Percentiles rank a stretch among this genome's conserved stretches.
phyloP scores from a whole-genome alignment of 192 early-diverging fungal genomes.

The Spizellomyces punctatus region DNA sequence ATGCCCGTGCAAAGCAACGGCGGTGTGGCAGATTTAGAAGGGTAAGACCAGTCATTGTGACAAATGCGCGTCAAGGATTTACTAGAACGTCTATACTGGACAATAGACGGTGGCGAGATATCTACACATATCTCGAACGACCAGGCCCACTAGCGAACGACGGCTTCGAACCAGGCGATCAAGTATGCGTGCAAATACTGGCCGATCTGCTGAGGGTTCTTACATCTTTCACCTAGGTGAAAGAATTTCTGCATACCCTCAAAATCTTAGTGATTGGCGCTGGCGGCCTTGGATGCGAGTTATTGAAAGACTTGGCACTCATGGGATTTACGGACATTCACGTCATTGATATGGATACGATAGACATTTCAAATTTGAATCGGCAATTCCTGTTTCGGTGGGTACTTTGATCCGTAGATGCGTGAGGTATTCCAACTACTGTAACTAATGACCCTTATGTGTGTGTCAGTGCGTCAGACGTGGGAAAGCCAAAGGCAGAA shows the following conservation, averaged over 20 bases:
- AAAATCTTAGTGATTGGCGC: conserved; percentile 59
- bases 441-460: background rate
- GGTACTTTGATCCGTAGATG: background rate
- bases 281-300: conserved; percentile 97
- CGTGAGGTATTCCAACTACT: too few relatives aligned
- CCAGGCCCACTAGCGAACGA: conserved; percentile 51
- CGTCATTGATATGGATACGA: conserved; percentile 97
- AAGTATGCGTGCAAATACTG: conserved; percentile 19
- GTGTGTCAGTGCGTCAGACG: conserved; percentile 57
- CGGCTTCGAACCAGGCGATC: conserved; percentile 51
- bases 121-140: conserved; percentile 53
- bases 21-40: background rate
- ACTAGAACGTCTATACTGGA: background rate
- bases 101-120: conserved; percentile 45
- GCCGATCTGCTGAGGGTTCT: background rate
- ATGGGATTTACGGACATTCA: conserved; percentile 86
- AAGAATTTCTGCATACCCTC: conserved; percentile 46
- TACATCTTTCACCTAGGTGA: conserved; percentile 27
- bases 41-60: background rate
- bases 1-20: conserved; percentile 6
- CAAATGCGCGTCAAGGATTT: background rate
- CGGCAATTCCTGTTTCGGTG: conserved; percentile 96
- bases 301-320: conserved; percentile 92
- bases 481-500: conserved; percentile 87
- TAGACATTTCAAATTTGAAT: conserved; percentile 97